Evolutionary conservation across 2,329 filamentous ascomycete species (phyloP), one percentile per base, ranked within the genome.

Genomic region (Colletotrichum incanum): DNA sequence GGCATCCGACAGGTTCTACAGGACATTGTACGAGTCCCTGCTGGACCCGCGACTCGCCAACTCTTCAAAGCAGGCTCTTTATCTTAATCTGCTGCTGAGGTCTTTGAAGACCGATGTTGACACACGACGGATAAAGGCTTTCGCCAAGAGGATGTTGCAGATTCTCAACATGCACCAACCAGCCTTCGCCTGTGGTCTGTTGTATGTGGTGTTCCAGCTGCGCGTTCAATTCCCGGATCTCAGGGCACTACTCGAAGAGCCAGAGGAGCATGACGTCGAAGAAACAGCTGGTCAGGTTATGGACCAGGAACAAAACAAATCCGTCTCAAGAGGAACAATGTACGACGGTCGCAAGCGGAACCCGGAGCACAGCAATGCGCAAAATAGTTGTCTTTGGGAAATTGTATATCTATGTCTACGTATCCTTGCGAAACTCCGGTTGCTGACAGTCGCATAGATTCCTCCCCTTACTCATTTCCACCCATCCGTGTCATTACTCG

Each of bases 21-120:
- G 95, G 62, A 98, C 95, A 12, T 86, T 99, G 2, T 99, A 99
- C 82, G 96, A 99, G 83, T 98, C 95, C 9, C 87, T 99, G 31
- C 84, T 98, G 41, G 96, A 99, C 78, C 95, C 95, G 3, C 93
- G 96, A 43, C 89, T 99, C 6, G 87, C 95, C 65, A 93, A 90
- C 1, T 98, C 96, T 6, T 98, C 96, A 3, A 99, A 99, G 83
- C 96, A 99, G 80, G 92, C 96, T 43, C 89, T 99, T 76, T 99
- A 98, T 79, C 88, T 99, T 73, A 99, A 99, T 79, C 87, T 99
- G 20, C 84, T 99, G 5, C 96, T 95, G 81, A 92, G 94, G 76
- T 91, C 96, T 16, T 84, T 99, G 74, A 98, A 97, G 84, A 91
- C 92, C 45, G 96, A 99, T 78, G 85, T 96, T n/a, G 96, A 95